Base-by-base conservation (phyloP, 768 basidiomycete species). In the Leccinum pellstonianum region DNA sequence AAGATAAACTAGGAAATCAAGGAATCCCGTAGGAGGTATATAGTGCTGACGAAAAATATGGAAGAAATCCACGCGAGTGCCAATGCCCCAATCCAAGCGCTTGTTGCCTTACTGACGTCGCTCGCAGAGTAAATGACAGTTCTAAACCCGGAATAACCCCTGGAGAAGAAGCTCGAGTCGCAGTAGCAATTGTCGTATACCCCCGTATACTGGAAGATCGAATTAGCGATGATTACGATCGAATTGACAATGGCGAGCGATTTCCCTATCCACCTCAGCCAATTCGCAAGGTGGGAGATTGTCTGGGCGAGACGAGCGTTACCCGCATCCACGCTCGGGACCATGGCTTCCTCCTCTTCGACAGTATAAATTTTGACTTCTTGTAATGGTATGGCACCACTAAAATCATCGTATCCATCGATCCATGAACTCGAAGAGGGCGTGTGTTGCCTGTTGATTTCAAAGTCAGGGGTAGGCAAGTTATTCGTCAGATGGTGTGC, bases 121-220 rank as follows among this genome's bases (percentile, higher is more conserved):
- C 51, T 58, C 3, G 11, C 0, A 3, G 1, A 3, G 0, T 53
- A n/a, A 2, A 15, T 2, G 1, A 78, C 67, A 9, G 79, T 70
- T n/a, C 67, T 51, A 54, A 71, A 79, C 3, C 75, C 75, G 0
- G 41, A 37, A 1, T 46, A 3, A 21, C 70, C 66, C 63, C 67
- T 59, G 0, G 41, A 54, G 4, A 55, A 55, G 4, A 72, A 60
- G 43, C 65, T 73, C 29, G 73, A 64, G 29, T 72, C 62, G 33
- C 75, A 76, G 11, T 62, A 76, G 50, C 75, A 76, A 4, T 59
- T 66, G 14, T 65, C 51, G 49, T 64, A 76, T 8, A 70, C 54
- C 35, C 65, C 59, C 9, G 67, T 50, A 31, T 68, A 76, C 47
- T 76, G 73, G 38, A 76, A 64, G 6, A 76, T 3, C n/a, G 70